These are phyloP conservation scores for Pyracantha coccinea DNA, from an alignment of 331 rosid species.

Conservation along the genomic window DNA sequence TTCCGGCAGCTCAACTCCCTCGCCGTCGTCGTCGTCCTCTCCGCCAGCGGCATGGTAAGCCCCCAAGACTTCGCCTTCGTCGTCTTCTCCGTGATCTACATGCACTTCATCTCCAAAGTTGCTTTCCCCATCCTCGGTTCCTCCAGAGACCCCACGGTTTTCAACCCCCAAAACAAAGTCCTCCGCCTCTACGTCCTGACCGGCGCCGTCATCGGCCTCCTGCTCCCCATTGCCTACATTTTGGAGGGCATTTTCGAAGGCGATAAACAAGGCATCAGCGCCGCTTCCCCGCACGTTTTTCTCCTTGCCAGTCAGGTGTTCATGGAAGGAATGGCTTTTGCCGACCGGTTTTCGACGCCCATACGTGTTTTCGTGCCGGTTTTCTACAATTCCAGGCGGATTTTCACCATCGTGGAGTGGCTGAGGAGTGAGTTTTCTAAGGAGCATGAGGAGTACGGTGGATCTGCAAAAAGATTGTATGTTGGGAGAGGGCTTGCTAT, in stretches of 20 bases:
- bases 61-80: slow-evolving; percentile 51
- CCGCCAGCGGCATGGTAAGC: slow-evolving; percentile 70
- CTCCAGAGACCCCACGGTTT: slow-evolving; percentile 26
- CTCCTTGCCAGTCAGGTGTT: slow-evolving; percentile 69
- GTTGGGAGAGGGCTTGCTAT: slow-evolving; percentile 63
- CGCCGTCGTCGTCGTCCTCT: slow-evolving; percentile 37
- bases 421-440: slow-evolving; percentile 52
- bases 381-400: slow-evolving; percentile 55
- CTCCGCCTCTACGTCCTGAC: slow-evolving; percentile 32
- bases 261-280: slow-evolving; percentile 67
- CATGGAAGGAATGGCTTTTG: slow-evolving; percentile 66
- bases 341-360: slow-evolving; percentile 45
- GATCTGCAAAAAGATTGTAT: slow-evolving; percentile 33
- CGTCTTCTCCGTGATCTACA: slow-evolving; percentile 41
- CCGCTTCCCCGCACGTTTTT: slow-evolving; percentile 76
- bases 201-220: slow-evolving; percentile 54
- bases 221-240: slow-evolving; percentile 61
- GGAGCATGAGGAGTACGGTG: slow-evolving; percentile 26
- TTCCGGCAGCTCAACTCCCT: slow-evolving; percentile 57
- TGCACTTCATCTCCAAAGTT: slow-evolving; percentile 41
- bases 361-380: slow-evolving; percentile 70
- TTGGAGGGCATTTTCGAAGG: slow-evolving; percentile 56
- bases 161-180: slow-evolving; percentile 31
- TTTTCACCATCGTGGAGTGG: slow-evolving; percentile 65
- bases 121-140: slow-evolving; percentile 45